A percentile compares a stretch with the other conserved stretches of the same genome.
These are phyloP conservation scores for Sequoiadendron giganteum DNA, from an alignment of 75 land plant genomes.

Conservation along the genomic window DNA sequence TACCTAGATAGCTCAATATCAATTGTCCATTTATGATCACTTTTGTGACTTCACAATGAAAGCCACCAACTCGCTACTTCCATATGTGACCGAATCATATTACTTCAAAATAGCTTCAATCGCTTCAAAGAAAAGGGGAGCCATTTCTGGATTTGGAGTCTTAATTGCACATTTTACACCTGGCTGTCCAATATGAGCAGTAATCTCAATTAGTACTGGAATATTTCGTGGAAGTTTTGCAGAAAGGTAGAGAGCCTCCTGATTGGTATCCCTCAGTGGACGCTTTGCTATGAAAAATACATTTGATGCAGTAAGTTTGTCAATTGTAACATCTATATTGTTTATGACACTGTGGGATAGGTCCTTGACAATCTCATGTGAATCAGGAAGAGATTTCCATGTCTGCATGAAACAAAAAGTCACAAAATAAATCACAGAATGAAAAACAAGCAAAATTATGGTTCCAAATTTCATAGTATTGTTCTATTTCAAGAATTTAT, in stretches of 20 bases:
- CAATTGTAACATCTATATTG: conserved; percentile 72
- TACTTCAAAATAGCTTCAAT: conserved; percentile 69
- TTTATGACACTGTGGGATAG: conserved; percentile 55
- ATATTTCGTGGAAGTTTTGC: conserved; percentile 69
- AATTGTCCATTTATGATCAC: not conserved
- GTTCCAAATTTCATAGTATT: not conserved
- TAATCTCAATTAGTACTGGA: conserved; percentile 87
- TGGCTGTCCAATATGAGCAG: conserved; percentile 54
- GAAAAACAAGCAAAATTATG: not conserved
- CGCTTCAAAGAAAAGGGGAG: conserved; percentile 92
- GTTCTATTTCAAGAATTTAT: not conserved
- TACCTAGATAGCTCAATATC: not conserved
- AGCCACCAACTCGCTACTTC: not conserved
- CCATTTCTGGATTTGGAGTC: conserved; percentile 92
- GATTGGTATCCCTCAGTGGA: conserved; percentile 73
- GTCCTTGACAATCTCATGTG: conserved; percentile 83
- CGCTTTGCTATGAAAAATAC: conserved; percentile 94
- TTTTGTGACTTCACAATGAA: not conserved
- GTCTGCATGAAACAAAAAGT: conserved; percentile 53
- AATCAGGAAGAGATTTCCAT: conserved; percentile 98
- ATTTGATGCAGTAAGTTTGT: conserved; percentile 72
- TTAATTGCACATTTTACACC: conserved; percentile 97
- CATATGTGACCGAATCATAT: not conserved
- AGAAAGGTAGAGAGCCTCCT: conserved; percentile 91
- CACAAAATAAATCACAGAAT: not conserved